phyloP scores from a whole-genome alignment of 164 flowering plant species.

The Malania oleifera region DNA sequence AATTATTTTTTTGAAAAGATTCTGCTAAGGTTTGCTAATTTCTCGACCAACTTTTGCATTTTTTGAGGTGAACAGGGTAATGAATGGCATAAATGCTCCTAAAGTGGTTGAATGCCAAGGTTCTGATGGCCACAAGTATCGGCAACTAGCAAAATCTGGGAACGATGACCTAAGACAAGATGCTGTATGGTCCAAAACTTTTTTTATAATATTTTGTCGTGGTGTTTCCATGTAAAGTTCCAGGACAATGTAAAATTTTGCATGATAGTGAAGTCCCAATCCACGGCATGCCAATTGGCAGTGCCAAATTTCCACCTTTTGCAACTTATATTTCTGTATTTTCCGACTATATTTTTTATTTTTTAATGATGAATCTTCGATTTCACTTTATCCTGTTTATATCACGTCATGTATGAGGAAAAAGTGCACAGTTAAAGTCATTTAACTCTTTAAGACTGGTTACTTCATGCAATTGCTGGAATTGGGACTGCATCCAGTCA shows the following conservation, averaged over 20 bases:
- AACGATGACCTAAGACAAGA: constrained; percentile 99
- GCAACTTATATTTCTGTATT: background rate
- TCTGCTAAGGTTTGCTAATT: background rate
- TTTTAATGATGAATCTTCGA: background rate
- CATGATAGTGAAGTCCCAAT: background rate
- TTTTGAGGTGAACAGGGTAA: constrained; percentile 52
- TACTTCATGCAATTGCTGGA: background rate
- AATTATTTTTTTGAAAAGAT: background rate
- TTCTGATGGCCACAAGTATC: constrained; percentile 84
- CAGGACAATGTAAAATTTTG: background rate
- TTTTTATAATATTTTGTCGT: background rate
- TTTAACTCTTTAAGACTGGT: no score
- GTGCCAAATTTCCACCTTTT: background rate
- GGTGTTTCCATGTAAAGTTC: background rate
- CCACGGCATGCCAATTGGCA: background rate
- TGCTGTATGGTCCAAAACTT: constrained; percentile 57
- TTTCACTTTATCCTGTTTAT: background rate
- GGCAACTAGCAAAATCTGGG: constrained; percentile 99
- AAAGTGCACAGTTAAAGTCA: no score
- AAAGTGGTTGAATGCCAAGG: constrained; percentile 93
- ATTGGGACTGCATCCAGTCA: background rate
- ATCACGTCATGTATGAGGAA: background rate
- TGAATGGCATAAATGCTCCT: constrained; percentile 99
- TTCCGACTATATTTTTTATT: background rate
- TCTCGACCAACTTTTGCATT: background rate